A percentile compares a stretch with the other conserved stretches of the same genome.
Evolutionary conservation across 2,329 filamentous ascomycete genomes (phyloP).

Genomic region (Colletotrichum cordylinicola): DNA sequence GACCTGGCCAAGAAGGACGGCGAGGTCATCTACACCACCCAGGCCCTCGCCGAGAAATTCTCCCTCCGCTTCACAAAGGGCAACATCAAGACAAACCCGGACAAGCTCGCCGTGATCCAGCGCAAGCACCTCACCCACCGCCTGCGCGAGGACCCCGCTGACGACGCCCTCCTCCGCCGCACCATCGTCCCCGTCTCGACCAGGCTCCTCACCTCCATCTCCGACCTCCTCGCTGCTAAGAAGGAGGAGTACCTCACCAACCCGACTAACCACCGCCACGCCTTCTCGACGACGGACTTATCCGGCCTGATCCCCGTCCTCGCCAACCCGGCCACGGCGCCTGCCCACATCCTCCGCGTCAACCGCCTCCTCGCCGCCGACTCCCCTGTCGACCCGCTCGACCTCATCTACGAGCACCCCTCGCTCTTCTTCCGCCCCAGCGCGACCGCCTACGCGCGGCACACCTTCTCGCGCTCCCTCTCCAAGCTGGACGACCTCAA

Average conservation of each 20-base stretch:
- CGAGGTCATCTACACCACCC: constrained; percentile 74
- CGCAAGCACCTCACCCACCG: constrained; percentile 60
- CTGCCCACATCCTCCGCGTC: constrained; percentile 11
- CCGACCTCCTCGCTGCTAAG: background rate
- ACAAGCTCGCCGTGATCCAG: constrained; percentile 84
- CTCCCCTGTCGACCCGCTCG: constrained; percentile 15
- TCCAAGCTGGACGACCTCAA: background rate
- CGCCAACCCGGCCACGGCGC: background rate
- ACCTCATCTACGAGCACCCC: constrained; percentile 18
- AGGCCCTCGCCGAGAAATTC: constrained; percentile 77
- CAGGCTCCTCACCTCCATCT: constrained; percentile 10
- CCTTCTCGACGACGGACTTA: constrained; percentile 5
- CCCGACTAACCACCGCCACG: background rate
- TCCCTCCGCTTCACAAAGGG: constrained; percentile 89
- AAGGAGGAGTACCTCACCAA: background rate
- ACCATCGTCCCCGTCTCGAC: constrained; percentile 14
- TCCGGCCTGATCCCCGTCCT: background rate
- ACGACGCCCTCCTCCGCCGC: constrained; percentile 10
- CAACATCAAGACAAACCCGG: constrained; percentile 81
- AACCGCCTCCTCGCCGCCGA: constrained; percentile 15
- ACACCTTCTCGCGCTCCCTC: background rate
- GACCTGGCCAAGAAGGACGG: constrained; percentile 40
- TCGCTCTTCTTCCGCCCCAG: constrained; percentile 23
- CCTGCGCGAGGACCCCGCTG: constrained; percentile 24
- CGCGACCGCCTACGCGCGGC: background rate